Conservation (phyloP, 1,284 basidiomycete genomes). For the Cerrena zonata region DNA sequence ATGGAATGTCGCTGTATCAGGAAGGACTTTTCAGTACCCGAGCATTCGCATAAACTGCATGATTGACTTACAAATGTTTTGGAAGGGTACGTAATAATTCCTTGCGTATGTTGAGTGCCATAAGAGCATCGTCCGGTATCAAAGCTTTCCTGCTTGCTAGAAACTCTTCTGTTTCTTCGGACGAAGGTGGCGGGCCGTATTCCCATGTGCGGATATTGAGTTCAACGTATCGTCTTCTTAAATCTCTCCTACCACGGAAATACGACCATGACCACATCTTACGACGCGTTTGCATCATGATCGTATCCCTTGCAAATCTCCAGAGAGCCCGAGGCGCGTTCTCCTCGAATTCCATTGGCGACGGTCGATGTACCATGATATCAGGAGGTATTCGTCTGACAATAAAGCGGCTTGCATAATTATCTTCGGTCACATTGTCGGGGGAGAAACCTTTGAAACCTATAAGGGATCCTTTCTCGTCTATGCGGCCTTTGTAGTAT, state of each 20-base stretch:
- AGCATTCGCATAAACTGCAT: neutral
- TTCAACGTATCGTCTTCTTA: conserved; percentile 7
- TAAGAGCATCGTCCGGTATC: conserved; percentile 10
- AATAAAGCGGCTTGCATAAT: neutral
- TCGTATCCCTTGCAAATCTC: conserved; percentile 14
- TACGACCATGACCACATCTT: conserved; percentile 12
- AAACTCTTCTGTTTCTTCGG: conserved; percentile 5
- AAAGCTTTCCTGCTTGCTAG: conserved; percentile 4
- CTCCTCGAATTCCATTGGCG: conserved; percentile 1
- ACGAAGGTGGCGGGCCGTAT: conserved; percentile 9
- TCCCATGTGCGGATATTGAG: conserved; percentile 10
- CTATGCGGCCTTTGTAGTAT: conserved; percentile 1
- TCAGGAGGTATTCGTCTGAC: neutral
- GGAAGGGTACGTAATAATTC: conserved; percentile 13
- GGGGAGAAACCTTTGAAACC: neutral
- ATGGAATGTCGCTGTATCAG: conserved; percentile 16
- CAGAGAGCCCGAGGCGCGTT: conserved; percentile 4
- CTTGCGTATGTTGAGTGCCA: conserved; percentile 12
- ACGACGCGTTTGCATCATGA: conserved; percentile 13
- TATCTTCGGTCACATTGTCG: neutral
- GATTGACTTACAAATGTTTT: conserved; percentile 17
- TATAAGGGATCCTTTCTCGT: neutral
- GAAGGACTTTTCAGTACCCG: neutral
- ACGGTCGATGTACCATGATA: conserved; percentile 1
- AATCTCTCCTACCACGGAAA: conserved; percentile 11